Evolutionary conservation across 2,329 filamentous ascomycete species (phyloP), one percentile per base, ranked within the genome.

Genomic region (Pseudocercospora fuligena): DNA sequence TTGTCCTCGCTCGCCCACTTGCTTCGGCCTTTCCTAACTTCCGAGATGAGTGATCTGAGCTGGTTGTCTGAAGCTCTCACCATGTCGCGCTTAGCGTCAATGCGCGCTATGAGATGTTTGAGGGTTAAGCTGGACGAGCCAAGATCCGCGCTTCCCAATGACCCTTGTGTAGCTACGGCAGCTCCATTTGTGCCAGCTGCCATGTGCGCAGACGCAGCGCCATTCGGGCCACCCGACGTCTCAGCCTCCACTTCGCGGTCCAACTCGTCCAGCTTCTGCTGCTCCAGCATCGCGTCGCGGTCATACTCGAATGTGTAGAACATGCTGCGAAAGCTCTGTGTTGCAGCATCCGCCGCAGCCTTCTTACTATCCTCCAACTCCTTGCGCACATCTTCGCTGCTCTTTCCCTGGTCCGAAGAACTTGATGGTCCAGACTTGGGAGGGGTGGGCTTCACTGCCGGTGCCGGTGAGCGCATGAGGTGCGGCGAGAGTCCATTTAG

Each of bases 1-100:
- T 96, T 95, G 73, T 99, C 95, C 79, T 98, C 95, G 78, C 92
- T 98, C 3, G 95, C 94, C 95, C 95, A 99, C 81, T 99, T 99
- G 80, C 94, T 98, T 74, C 95, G 87, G 74, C 98, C 98, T 80
- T 98, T 99, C 70, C 95, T 89, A 19, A 99, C 95, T 80, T 99
- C 95, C 74, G 95, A 97, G 87, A 99, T 97, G 66, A 99, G 83
- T 59, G 91, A 92, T 66, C 95, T 89, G 66, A 99, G 84, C 77
- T 99, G 94, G 25, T 93, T 91, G 81, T 99, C 95, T 0, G 94
- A 97, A 19, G 95, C 94, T 77, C 90, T 88, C 61, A 99, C 94
- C 82, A 92, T 89, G 71, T 93, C 90, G 75, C 95, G 90, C 82
- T 97, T 95, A 80, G 92, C 88, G 79, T 99, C 95, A 76, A 99